Percentiles rank a stretch among this genome's conserved stretches.
Evolutionary conservation across 371 early-diverging fungal genomes (phyloP).

Genomic region (Lichtheimia corymbifera): DNA sequence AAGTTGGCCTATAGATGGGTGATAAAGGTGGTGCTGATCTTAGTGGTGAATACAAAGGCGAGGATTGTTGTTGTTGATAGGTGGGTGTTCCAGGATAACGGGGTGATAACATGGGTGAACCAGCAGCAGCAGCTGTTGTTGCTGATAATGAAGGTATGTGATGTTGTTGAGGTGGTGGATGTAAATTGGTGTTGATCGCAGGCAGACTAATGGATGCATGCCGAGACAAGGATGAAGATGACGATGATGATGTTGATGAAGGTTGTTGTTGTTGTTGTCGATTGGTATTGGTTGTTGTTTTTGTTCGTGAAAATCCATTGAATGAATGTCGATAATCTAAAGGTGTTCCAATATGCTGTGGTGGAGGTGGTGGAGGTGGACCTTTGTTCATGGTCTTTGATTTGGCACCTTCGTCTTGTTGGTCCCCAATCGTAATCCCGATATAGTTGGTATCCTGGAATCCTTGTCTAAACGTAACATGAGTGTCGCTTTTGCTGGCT

Average conservation of each 20-base stretch:
- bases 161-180: conserved; percentile 11
- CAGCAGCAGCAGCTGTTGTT: no score
- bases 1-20: no score
- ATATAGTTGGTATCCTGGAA: conserved; percentile 35
- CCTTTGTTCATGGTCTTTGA: background rate
- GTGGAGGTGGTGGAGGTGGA: background rate
- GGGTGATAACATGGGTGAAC: conserved; percentile 7
- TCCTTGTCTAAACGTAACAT: conserved; percentile 2
- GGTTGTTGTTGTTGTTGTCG: conserved; percentile 4
- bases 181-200: conserved; percentile 17
- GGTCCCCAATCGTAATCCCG: conserved; percentile 31
- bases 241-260: background rate
- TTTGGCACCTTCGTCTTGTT: conserved; percentile 15
- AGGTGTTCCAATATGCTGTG: background rate
- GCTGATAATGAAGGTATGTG: no score
- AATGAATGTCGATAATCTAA: conserved; percentile 24
- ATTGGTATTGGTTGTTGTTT: background rate
- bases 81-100: conserved; percentile 9
- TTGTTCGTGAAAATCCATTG: conserved; percentile 13
- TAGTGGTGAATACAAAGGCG: no score
- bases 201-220: conserved; percentile 23
- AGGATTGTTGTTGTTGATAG: no score
- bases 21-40: no score
- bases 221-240: conserved; percentile 15
- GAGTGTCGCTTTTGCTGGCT: no score